A percentile compares a stretch with the other conserved stretches of the same genome.
Evolutionary conservation across 1,284 basidiomycete species (phyloP).

Genomic region (Schizophyllum amplum): DNA sequence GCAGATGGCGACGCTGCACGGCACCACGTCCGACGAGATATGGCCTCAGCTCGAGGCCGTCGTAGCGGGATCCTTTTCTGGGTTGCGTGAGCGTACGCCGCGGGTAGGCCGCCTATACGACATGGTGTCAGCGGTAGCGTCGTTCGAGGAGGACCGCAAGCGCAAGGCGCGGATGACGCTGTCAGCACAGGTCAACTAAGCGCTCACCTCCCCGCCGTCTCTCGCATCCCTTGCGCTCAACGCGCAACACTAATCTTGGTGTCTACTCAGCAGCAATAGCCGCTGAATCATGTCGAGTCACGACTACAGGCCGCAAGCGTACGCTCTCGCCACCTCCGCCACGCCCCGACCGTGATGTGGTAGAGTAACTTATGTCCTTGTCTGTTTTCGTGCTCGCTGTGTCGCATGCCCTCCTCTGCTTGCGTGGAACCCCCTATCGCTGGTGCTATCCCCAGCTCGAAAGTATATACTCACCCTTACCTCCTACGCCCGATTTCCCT

Average conservation of each 20-base stretch:
- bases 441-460: neutral
- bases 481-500: neutral
- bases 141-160: constrained; percentile 16
- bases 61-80: constrained; percentile 50
- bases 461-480: too few species aligned
- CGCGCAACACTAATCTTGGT: neutral
- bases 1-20: constrained; percentile 69
- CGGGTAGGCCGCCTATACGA: constrained; percentile 28
- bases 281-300: neutral
- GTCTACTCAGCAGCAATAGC: neutral
- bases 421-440: neutral
- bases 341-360: neutral
- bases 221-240: neutral
- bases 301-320: neutral
- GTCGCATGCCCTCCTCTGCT: neutral
- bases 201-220: neutral
- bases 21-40: constrained; percentile 87
- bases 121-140: constrained; percentile 44
- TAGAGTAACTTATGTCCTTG: neutral
- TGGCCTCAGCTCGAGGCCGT: constrained; percentile 74
- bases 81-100: constrained; percentile 42
- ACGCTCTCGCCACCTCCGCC: neutral
- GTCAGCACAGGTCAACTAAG: constrained; percentile 2
- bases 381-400: neutral
- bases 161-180: constrained; percentile 11